Conservation (phyloP, 176 grass and related monocot genomes). For the Tuctoria greenei region DNA sequence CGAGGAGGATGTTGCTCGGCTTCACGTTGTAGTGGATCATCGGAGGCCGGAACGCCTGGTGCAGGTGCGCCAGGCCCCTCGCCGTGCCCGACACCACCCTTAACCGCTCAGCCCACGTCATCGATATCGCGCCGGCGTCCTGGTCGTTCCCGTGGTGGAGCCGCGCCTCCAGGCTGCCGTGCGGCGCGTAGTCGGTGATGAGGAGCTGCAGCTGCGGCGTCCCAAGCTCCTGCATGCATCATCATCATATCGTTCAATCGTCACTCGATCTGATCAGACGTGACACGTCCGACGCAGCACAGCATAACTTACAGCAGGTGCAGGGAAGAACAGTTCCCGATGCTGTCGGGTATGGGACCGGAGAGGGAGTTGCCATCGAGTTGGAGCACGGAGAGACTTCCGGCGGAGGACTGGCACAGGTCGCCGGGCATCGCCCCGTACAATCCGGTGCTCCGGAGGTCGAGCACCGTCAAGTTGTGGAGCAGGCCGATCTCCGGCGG, state of each 20-base stretch:
- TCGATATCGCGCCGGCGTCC: too few relatives aligned
- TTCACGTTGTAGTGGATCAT: constrained; percentile 96
- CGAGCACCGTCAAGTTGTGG: constrained; percentile 71
- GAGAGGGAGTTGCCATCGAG: constrained; percentile 77
- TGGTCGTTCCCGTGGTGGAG: too few relatives aligned
- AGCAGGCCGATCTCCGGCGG: constrained; percentile 75
- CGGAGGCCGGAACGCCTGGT: constrained; percentile 85
- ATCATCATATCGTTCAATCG: too few relatives aligned
- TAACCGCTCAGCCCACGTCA: constrained; percentile 82
- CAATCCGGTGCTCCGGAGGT: constrained; percentile 62
- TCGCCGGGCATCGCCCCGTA: constrained; percentile 57
- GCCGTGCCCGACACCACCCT: constrained; percentile 67
- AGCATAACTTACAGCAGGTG: constrained; percentile 76
- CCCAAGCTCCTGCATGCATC: constrained; percentile 89
- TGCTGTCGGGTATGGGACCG: constrained; percentile 74
- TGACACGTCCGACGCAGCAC: constrained; percentile 53
- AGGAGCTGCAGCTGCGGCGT: constrained; percentile 86
- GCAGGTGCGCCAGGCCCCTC: constrained; percentile 67
- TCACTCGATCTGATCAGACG: too few relatives aligned
- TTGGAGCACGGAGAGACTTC: constrained; percentile 79
- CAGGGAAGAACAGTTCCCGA: constrained; percentile 68
- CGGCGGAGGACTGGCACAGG: constrained; percentile 71
- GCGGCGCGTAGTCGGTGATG: constrained; percentile 68
- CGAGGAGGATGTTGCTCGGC: constrained; percentile 88
- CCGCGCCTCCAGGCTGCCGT: constrained; percentile 74